Base-by-base conservation (phyloP, 257 asterid species). In the Datura wrightii region DNA sequence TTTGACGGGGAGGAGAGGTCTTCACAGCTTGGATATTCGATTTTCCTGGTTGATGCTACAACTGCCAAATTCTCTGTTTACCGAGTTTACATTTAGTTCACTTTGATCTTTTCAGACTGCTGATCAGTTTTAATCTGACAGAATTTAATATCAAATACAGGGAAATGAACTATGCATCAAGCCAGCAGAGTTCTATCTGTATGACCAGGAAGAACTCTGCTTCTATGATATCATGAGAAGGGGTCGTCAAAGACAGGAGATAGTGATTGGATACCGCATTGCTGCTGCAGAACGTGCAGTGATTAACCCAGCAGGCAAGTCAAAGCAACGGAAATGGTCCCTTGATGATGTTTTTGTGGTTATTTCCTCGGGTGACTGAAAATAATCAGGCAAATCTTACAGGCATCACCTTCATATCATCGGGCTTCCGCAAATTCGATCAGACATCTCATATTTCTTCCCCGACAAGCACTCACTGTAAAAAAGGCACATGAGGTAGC, bases 91-190 rank as follows among this genome's bases (percentile, higher is more conserved):
- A 34, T 66, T 65, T 66, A 66, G 74, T 66, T 66, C 74, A 11
- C 5, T 66, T 36, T 65, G 42, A 48, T 74, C 60, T 31, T 78
- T 52, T 4, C 46, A 2, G 48, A 78, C 46, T 31, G 4, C 1
- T 18, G 62, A 76, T 76, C 44, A 50, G 15, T 76, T 76, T 24
- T 74, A 48, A 50, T 76, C 48, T 48, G 60, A 74, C 19, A 19
- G 44, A 44, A 46, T 48, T 72, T 46, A 24, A 48, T 71, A 46
- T 74, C 63, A 52, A 78, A 34, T 86, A 84, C 94, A 96, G 99
- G 99, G 99, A 83, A 93, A 92, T 83, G 96, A 96, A 91, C 89
- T 94, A 98, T 96, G 98, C 93, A 96, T 96, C 85, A 96, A 93
- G 91, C 94, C 97, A 10, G 98, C 97, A 76, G 99, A 94, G 85